Evolutionary conservation across 2,329 filamentous ascomycete species (phyloP).

Genomic region (Sporothrix euskadiensis): DNA sequence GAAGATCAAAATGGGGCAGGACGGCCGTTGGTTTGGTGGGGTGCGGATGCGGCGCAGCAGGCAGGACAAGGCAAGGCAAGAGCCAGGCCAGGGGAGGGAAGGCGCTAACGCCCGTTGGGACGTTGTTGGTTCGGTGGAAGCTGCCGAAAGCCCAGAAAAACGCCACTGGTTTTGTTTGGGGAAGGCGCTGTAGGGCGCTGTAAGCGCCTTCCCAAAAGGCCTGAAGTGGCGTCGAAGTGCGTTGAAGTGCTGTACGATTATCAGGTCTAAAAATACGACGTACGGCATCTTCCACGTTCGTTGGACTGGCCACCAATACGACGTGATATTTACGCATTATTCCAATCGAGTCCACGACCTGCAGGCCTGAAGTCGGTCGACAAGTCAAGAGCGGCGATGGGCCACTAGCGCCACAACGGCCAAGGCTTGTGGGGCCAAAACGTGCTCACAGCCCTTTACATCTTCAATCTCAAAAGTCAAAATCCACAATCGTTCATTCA

Average conservation of each 20-base stretch:
- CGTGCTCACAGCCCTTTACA: not conserved
- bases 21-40: constrained; percentile 11
- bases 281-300: not conserved
- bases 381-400: not conserved
- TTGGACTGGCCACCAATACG: not conserved
- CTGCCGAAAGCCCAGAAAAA: not conserved
- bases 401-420: not conserved
- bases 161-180: not conserved
- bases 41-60: constrained; percentile 21
- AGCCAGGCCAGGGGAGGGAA: not conserved
- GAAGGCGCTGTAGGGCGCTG: not conserved
- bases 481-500: not conserved
- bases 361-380: not conserved
- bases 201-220: not conserved
- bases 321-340: no score
- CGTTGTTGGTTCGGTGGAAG: not conserved
- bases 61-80: not conserved
- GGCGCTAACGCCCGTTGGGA: not conserved
- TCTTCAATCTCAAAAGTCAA: not conserved
- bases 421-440: not conserved
- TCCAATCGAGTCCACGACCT: no score
- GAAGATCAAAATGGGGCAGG: not conserved
- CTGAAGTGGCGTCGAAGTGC: not conserved
- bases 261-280: not conserved
- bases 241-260: not conserved